Evolutionary conservation across 768 basidiomycete genomes (phyloP), one percentile per base, ranked within the genome.

Genomic region (Chalciporus pseudorubinellus): DNA sequence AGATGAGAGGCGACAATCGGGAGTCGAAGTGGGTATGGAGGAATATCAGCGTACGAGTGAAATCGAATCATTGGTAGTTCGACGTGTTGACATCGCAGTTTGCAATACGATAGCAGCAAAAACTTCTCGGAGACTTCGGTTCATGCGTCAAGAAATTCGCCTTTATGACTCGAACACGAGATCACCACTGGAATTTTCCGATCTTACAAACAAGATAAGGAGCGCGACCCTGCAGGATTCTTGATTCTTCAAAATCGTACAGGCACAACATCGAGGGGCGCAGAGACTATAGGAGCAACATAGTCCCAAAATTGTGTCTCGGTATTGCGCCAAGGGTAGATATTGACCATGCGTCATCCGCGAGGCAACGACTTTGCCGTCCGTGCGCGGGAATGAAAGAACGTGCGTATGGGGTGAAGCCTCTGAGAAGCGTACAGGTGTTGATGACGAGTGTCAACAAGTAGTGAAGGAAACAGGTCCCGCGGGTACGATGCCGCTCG

Each of bases 331-430:
- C 53, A 36, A 22, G 36, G 29, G 31, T 28, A 62, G 53, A 60
- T 56, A 58, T 19, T 13, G 53, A 50, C 65, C 65, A 66, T 60
- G 65, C 63, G 57, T 53, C 52, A 46, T 58, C 63, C 65, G 63
- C 63, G 58, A 66, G 65, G 65, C 65, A 52, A 14, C 46, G 29
- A 40, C 19, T 33, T 48, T 54, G 47, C 48, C 55, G 48, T 44
- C 55, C 52, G 22, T 45, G 57, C 58, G 60, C 65, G 65, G 65
- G 65, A 66, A 67, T 62, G 62, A 66, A 62, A 49, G 53, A 64
- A 40, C 59, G 56, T 59, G 59, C 56, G 3, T 28, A 26, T 31
- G 21, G 16, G 29, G 11, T 31, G 29, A 31, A 13, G 3, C 10
- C 29, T 5, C 13, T 31, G 29, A 24, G 49, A 46, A 29, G 44